Evolutionary conservation across 164 flowering plant genomes (phyloP).

Genomic region (Kalanchoe fedtschenkoi): DNA sequence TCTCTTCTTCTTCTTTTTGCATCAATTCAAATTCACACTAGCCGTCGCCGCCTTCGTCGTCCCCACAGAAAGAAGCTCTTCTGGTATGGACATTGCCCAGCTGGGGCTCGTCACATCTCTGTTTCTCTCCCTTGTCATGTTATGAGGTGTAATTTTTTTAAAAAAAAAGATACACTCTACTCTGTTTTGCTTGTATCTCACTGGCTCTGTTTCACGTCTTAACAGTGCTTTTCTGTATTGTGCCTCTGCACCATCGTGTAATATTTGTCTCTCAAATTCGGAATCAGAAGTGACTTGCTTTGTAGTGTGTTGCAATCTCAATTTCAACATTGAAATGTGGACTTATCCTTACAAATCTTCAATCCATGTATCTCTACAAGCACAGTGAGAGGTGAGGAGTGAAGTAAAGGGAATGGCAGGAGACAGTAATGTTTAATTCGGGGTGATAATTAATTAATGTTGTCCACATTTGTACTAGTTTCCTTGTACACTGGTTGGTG

Average conservation of each 20-base stretch:
- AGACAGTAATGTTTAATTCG: not conserved
- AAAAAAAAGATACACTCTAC: not conserved
- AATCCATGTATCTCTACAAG: not conserved
- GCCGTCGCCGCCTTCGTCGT: not conserved
- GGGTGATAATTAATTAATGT: slow-evolving; percentile 4
- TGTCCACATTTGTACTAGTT: slow-evolving; percentile 1
- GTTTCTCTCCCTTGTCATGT: too few species aligned
- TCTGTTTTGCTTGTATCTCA: not conserved
- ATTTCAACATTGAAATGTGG: not conserved
- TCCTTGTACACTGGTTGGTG: slow-evolving; percentile 20
- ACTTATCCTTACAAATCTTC: not conserved
- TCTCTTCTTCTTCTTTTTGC: not conserved
- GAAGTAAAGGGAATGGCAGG: not conserved
- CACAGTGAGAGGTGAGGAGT: not conserved
- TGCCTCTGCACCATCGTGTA: not conserved
- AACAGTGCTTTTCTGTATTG: not conserved
- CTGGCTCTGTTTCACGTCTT: too few species aligned
- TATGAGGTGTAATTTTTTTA: not conserved
- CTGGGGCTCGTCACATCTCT: not conserved
- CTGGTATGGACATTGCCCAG: not conserved
- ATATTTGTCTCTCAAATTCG: not conserved
- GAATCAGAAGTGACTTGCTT: not conserved
- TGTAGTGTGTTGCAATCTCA: not conserved
- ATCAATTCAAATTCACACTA: not conserved
- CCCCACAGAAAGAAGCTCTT: not conserved